These are phyloP conservation scores for Yamadazyma ubonensis DNA, from an alignment of 805 yeast species.

Conservation along the genomic window DNA sequence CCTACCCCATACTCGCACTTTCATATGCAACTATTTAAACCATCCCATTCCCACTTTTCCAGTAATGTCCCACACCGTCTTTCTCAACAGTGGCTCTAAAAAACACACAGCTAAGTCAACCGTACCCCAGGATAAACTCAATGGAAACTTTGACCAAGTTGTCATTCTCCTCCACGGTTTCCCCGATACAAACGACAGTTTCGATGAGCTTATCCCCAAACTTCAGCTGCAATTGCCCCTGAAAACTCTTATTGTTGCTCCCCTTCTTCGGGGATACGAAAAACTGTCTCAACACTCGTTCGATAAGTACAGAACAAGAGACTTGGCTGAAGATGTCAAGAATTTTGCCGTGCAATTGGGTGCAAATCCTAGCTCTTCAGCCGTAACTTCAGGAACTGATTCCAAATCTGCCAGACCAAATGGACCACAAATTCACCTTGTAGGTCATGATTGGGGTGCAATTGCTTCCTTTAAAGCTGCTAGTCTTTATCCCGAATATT, in stretches of 20 bases:
- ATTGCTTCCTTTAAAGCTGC: slow-evolving; percentile 35
- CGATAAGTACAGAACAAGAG: slow-evolving; percentile 24
- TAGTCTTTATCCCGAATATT: slow-evolving; percentile 30
- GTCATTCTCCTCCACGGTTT: slow-evolving; percentile 37
- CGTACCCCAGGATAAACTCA: slow-evolving; percentile 6
- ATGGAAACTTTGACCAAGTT: slow-evolving; percentile 13
- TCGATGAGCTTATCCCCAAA: slow-evolving; percentile 22
- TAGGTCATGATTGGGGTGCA: slow-evolving; percentile 49
- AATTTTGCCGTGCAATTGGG: slow-evolving; percentile 27
- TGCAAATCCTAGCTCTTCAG: slow-evolving; percentile 11
- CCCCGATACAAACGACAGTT: slow-evolving; percentile 37
- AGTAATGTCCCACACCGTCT: slow-evolving; percentile 3
- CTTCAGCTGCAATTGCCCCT: slow-evolving; percentile 19
- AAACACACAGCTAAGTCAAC: slow-evolving; percentile 12
- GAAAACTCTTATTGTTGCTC: slow-evolving; percentile 29
- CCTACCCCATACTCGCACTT: neutral
- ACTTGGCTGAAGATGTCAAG: slow-evolving; percentile 34
- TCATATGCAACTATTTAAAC: neutral
- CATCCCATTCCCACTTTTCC: neutral
- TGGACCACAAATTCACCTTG: slow-evolving; percentile 30
- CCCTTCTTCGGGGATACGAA: slow-evolving; percentile 40
- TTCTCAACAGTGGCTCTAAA: slow-evolving; percentile 11
- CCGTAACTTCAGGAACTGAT: neutral
- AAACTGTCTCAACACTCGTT: slow-evolving; percentile 22
- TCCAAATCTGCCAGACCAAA: slow-evolving; percentile 8